phyloP scores from a whole-genome alignment of 352 stramenopile genomes.

The Blastocystis sp. region DNA sequence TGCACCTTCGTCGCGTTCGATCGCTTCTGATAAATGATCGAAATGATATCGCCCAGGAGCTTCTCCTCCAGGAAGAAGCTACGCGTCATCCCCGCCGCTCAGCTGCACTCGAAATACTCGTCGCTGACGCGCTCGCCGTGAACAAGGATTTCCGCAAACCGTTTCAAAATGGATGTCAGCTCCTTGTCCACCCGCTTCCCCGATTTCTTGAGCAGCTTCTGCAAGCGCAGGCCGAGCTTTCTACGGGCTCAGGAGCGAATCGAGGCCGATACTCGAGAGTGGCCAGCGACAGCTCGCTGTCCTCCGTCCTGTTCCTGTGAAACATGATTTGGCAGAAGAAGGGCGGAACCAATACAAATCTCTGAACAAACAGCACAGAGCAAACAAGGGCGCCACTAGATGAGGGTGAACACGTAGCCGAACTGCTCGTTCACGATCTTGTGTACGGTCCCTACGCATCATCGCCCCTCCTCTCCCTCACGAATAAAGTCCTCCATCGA shows the following conservation, averaged over 20 bases:
- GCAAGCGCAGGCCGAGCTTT: constrained; percentile 4
- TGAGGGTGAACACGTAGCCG: constrained; percentile 7
- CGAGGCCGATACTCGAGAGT: background rate
- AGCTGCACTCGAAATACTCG: constrained; percentile 72
- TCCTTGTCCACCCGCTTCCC: constrained; percentile 50
- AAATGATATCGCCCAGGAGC: constrained; percentile 68
- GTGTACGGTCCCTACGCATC: constrained; percentile 37
- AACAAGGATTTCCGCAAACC: constrained; percentile 61
- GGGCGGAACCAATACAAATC: background rate
- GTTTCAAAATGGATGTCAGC: constrained; percentile 47
- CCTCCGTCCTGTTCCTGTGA: background rate
- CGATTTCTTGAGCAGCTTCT: constrained; percentile 23
- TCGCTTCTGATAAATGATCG: constrained; percentile 68
- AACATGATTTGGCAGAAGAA: background rate
- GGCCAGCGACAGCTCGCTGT: background rate
- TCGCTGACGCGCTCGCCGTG: constrained; percentile 50
- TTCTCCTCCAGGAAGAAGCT: constrained; percentile 72
- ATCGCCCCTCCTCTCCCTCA: background rate
- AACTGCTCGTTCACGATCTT: constrained; percentile 41
- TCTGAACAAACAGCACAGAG: background rate
- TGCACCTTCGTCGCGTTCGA: constrained; percentile 70
- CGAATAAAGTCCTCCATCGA: constrained; percentile 23
- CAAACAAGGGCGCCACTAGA: constrained; percentile 18
- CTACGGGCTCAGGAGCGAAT: background rate
- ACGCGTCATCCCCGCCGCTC: background rate